Percentiles rank a stretch among this genome's conserved stretches.
phyloP scores from a whole-genome alignment of 176 grass and related monocot genomes.

The Sorghum bicolor region Sorghum_bicolor_NCBIv3 NC_012879.2:48790501-48791000 shows the following conservation, averaged over 20 bases:
- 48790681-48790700: not conserved
- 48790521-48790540: not conserved
- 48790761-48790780: not conserved
- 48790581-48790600: conserved; percentile 12
- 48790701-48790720: not conserved
- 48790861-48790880: not conserved
- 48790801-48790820: conserved; percentile 37
- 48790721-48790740: conserved; percentile 25
- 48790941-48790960: conserved; percentile 54
- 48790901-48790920: conserved; percentile 36
- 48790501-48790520: not conserved
- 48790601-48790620: conserved; percentile 12
- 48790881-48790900: not conserved
- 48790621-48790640: conserved; percentile 30
- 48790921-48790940: conserved; percentile 53
- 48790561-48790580: conserved; percentile 34
- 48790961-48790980: conserved; percentile 82
- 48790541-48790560: conserved; percentile 8
- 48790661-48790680: not conserved
- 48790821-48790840: conserved; percentile 86
- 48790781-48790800: not conserved
- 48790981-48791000: conserved; percentile 81
- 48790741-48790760: not conserved
- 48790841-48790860: conserved; percentile 56
- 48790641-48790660: not conserved